Evolutionary conservation across 768 basidiomycete genomes (phyloP), one percentile per base, ranked within the genome.

Genomic region (Boletales sp.): DNA sequence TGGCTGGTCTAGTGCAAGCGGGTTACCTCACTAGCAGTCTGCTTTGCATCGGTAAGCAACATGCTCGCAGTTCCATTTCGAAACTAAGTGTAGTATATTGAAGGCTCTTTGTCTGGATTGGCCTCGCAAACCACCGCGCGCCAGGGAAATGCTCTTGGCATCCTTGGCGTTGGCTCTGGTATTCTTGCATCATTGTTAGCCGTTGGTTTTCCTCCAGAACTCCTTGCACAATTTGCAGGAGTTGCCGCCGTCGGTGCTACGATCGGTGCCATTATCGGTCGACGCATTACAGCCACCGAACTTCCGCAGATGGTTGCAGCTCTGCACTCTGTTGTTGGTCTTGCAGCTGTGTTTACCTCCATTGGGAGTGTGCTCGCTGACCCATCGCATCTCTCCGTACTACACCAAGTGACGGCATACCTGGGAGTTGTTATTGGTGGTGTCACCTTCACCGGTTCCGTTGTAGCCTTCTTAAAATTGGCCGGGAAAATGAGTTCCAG

Each of bases 401-500:
- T 94, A 37, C 91, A 94, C 65, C 75, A 87, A 43, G 81, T 90
- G 30, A 88, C 90, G 1, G 90, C 91, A 4, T 94, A 94, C 62
- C 77, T 94, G 21, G 87, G 91, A 12, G 84, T 90, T 30, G 79
- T 90, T 46, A 90, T 93, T 62, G 90, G 87, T 69, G 91, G 91
- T 50, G 75, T 94, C 45, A 93, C 91, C 0, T 94, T 94, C 61
- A 93, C 91, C 4, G 90, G 90, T 24, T 92, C 90, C 1, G 82
- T 94, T 38, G 87, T 94, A 14, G 91, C 91, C 5, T 94, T 91
- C 77, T 68, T 94, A 40, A 94, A 94, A 64, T 75, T 94, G 34
- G 88, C 90, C 7, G 90, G 87, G 8, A 81, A 78, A 49, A 89
- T 93, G 81, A 75, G 86, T 5, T 88, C 87, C 38, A 81, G 76